phyloP scores from a whole-genome alignment of 192 early-diverging fungal species.

The Coemansia sp. region DNA sequence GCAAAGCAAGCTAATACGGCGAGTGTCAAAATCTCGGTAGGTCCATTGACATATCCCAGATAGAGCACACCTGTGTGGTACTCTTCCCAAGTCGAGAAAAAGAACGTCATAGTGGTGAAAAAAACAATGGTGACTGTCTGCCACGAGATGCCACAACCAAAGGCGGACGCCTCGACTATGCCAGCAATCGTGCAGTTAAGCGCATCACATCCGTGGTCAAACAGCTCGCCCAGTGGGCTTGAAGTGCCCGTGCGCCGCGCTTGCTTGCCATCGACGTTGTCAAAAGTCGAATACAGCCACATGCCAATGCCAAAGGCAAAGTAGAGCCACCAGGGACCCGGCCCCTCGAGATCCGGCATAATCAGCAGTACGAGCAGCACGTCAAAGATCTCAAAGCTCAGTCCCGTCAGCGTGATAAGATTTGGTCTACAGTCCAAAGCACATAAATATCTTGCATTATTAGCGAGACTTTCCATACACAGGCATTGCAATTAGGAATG shows the following conservation, averaged over 20 bases:
- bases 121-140: constrained; percentile 63
- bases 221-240: constrained; percentile 80
- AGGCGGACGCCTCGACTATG: constrained; percentile 71
- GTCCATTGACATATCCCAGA: constrained; percentile 82
- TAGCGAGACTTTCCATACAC: neutral
- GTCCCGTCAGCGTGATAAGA: constrained; percentile 78
- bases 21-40: constrained; percentile 80
- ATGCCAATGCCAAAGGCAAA: constrained; percentile 75
- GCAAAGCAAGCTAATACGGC: constrained; percentile 66
- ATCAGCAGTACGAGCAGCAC: constrained; percentile 69
- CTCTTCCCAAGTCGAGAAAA: constrained; percentile 87
- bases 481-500: neutral
- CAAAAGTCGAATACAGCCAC: constrained; percentile 90
- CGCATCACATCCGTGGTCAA: constrained; percentile 87
- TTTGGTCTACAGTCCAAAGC: constrained; percentile 62
- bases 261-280: constrained; percentile 87
- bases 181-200: constrained; percentile 79
- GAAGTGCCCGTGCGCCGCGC: constrained; percentile 76
- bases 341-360: constrained; percentile 68
- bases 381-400: constrained; percentile 76
- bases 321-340: constrained; percentile 72
- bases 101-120: constrained; percentile 74
- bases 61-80: constrained; percentile 87
- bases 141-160: constrained; percentile 73
- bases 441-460: constrained; percentile 1